Percentiles rank a stretch among this genome's conserved stretches.
Conservation (phyloP, 495 filamentous ascomycete species). For the Wilcoxina mikolae region DNA sequence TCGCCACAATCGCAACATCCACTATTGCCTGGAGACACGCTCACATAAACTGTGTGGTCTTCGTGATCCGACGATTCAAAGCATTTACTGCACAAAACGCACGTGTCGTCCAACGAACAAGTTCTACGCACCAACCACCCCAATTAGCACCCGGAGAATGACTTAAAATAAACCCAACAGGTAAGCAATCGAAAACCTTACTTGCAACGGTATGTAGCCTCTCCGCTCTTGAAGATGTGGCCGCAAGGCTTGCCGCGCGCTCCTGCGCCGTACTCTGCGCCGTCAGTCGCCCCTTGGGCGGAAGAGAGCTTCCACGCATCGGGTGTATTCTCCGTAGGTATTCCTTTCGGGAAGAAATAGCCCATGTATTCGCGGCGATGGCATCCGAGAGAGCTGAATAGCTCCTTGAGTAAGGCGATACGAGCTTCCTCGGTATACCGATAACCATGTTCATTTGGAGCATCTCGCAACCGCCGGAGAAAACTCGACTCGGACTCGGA, state of each 20-base stretch:
- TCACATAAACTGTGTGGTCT: constrained; percentile 79
- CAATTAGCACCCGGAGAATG: background rate
- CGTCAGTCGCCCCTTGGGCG: constrained; percentile 82
- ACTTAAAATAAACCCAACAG: background rate
- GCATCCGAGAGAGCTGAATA: constrained; percentile 73
- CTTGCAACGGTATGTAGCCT: constrained; percentile 84
- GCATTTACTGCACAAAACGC: constrained; percentile 74
- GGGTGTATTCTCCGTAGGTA: constrained; percentile 32
- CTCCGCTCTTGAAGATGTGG: constrained; percentile 85
- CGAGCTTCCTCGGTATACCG: constrained; percentile 57
- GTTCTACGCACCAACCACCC: constrained; percentile 33
- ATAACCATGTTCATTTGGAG: constrained; percentile 48
- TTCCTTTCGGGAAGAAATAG: constrained; percentile 66
- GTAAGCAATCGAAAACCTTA: constrained; percentile 10
- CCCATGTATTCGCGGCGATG: constrained; percentile 55
- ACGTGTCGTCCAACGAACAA: constrained; percentile 76
- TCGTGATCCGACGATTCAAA: constrained; percentile 92
- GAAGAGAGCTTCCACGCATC: constrained; percentile 56
- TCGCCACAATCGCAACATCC: constrained; percentile 98
- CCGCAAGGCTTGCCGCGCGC: constrained; percentile 92
- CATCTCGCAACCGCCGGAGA: constrained; percentile 37
- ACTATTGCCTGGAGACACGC: constrained; percentile 70
- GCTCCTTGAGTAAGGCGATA: constrained; percentile 53
- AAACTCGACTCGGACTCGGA: constrained; percentile 16
- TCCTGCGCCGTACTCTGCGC: constrained; percentile 84